phyloP scores from a whole-genome alignment of 176 grass and related monocot genomes.

The Ampelocalamus luodianensis region DNA sequence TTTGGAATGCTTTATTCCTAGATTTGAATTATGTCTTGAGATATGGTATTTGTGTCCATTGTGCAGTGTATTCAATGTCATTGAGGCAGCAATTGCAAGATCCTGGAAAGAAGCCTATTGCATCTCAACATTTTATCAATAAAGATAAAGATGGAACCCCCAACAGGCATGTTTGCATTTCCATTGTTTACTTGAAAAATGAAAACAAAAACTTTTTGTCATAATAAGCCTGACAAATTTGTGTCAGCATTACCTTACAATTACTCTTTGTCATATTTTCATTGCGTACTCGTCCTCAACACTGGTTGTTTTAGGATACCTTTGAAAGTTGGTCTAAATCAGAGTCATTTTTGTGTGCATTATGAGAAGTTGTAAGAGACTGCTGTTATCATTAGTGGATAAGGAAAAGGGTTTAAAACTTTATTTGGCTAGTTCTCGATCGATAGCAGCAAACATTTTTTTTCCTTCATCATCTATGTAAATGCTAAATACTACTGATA shows the following conservation, averaged over 20 bases:
- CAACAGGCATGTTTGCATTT: slow-evolving; percentile 77
- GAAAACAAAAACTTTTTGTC: not conserved
- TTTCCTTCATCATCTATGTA: slow-evolving; percentile 1
- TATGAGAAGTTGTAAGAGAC: not conserved
- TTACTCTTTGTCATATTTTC: no score
- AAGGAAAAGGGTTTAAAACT: slow-evolving; percentile 17
- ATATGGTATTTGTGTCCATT: slow-evolving; percentile 26
- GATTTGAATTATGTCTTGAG: slow-evolving; percentile 27
- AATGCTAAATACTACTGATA: not conserved
- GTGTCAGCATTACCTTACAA: not conserved
- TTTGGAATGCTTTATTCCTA: slow-evolving; percentile 30
- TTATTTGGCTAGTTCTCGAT: slow-evolving; percentile 13
- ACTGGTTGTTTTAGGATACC: no score
- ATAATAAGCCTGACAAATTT: not conserved
- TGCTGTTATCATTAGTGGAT: slow-evolving; percentile 9
- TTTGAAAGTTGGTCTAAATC: no score
- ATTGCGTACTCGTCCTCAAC: no score
- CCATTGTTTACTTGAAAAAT: slow-evolving; percentile 22
- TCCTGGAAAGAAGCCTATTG: slow-evolving; percentile 79
- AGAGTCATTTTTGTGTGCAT: no score
- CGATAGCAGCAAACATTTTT: not conserved
- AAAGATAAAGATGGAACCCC: slow-evolving; percentile 78
- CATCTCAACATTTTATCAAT: slow-evolving; percentile 88
- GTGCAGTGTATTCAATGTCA: slow-evolving; percentile 88
- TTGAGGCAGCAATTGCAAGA: slow-evolving; percentile 97